Base-by-base conservation (phyloP, 1,284 basidiomycete genomes). In the Moniliophthora roreri region DNA sequence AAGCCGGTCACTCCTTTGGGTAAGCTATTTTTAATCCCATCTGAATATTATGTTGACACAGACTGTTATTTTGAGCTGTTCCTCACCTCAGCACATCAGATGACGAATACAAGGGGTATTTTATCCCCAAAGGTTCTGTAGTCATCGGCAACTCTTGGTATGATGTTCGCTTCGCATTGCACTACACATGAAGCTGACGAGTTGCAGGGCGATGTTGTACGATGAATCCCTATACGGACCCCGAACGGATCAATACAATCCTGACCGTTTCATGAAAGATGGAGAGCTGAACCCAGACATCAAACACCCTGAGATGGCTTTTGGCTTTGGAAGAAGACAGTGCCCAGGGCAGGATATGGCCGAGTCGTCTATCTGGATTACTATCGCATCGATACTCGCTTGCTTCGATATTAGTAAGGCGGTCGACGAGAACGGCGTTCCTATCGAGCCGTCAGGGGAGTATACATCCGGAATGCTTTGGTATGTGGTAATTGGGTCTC, bases 101-200 rank as follows among this genome's bases (percentile, higher is more conserved):
- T 6, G 55, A 56, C 20, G 39, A 34, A 10, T 56, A 56, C 36
- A 48, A 51, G n/a, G 55, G 55, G 15, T 56, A 56, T 32, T 46
- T 39, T 18, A 53, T 56, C 23, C 51, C 55, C 15, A 46, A 39
- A 5, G 39, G 39, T 23, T 24, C 51, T 10, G 46, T 46, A n/a
- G 28, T 56, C 7, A 46, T 56, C 26, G 51, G 39, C 37, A 56
- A 56, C 32, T n/a, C 39, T n/a, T 56, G 55, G 55, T 56, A 24
- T 41, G 50, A 35, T 9, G 7, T 20, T 10, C 28, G 41, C 11
- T 52, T 9, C 20, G 15, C 18, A n/a, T 21, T n/a, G n/a, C 34
- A n/a, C 44, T 26, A 35, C 8, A 2, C 13, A 16, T n/a, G n/a
- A n/a, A n/a, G n/a, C 15, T 20, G 15, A 35, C 20, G 3, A 11